Base-by-base conservation (phyloP, 768 basidiomycete species). In the Auriscalpium orientale region DNA sequence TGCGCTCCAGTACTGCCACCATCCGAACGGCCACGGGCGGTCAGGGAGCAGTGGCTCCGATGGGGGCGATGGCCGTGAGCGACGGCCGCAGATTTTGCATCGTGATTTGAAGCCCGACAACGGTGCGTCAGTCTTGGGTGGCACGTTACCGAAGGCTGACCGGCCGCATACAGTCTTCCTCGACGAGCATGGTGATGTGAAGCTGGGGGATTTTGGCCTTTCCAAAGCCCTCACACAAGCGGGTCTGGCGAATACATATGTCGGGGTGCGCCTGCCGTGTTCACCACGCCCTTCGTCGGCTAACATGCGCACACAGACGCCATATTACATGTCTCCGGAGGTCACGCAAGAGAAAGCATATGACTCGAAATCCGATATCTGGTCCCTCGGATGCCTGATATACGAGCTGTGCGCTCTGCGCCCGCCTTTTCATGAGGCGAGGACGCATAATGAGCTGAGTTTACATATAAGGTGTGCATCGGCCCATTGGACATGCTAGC, bases 251-350 rank as follows among this genome's bases (percentile, higher is more conserved):
- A 92, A 85, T 62, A 99, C 97, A 36, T 99, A 98, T 57, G 97
- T 98, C 60, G 95, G 97, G 58, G 94, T 98, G 67, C 59, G 90
- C 75, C 4, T 15, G 8, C 53, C 40, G 20, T 37, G 28, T 46
- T 34, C 47, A 22, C 10, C 4, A 33, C 3, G 22, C 13, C 20
- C 11, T 7, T 2, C 28, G 36, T 18, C 49, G 10, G 49, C 36
- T 38, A 10, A 21, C n/a, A 37, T 21, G 20, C 18, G 15, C n/a
- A 5, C 13, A n/a, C 64, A 98, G 94, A 99, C 97, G 3, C 97
- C 97, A 3, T 95, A 98, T 68, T 98, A 99, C 74, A 98, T 99
- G 97, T 97, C 94, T 1, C 97, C 97, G 0, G 95, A 99, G 70
- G 79, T 98, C 36, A 92, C 98, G 82, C 91, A 91, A 73, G 95